A percentile compares a stretch with the other conserved stretches of the same genome.
Conservation (phyloP, 108 stramenopile species). For the Seminavis robusta region DNA sequence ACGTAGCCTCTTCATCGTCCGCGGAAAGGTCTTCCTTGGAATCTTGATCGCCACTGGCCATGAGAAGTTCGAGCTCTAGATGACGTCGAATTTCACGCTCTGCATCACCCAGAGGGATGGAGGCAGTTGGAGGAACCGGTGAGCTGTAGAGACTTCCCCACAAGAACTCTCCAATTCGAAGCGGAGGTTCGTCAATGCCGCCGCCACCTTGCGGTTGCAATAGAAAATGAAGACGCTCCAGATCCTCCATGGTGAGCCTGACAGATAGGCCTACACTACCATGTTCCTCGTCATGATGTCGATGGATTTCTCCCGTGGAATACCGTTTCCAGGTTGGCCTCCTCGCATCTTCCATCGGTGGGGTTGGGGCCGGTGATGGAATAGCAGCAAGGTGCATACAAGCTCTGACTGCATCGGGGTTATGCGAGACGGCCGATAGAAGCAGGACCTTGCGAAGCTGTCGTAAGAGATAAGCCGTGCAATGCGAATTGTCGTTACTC, state of each 20-base stretch:
- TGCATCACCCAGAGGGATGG: conserved; percentile 71
- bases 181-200: conserved; percentile 72
- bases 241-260: conserved; percentile 69
- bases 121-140: conserved; percentile 44
- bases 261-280: conserved; percentile 69
- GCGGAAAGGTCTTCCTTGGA: conserved; percentile 36
- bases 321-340: no score
- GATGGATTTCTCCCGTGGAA: conserved; percentile 43
- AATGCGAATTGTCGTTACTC: conserved; percentile 75
- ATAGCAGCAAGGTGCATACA: conserved; percentile 62
- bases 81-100: conserved; percentile 70
- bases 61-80: conserved; percentile 61
- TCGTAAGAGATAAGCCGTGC: conserved; percentile 65
- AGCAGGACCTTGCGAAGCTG: conserved; percentile 78
- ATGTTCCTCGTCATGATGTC: conserved; percentile 74
- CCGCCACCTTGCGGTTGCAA: conserved; percentile 80
- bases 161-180: conserved; percentile 73
- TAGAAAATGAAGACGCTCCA: conserved; percentile 73
- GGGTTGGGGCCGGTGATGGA: conserved; percentile 41
- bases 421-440: conserved; percentile 68
- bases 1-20: conserved; percentile 46
- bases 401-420: conserved; percentile 66
- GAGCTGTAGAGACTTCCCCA: conserved; percentile 48
- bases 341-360: conserved; percentile 24
- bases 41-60: conserved; percentile 51